Evolutionary conservation across 768 basidiomycete species (phyloP), one percentile per base, ranked within the genome.

Genomic region (Termitomyces sp.): DNA sequence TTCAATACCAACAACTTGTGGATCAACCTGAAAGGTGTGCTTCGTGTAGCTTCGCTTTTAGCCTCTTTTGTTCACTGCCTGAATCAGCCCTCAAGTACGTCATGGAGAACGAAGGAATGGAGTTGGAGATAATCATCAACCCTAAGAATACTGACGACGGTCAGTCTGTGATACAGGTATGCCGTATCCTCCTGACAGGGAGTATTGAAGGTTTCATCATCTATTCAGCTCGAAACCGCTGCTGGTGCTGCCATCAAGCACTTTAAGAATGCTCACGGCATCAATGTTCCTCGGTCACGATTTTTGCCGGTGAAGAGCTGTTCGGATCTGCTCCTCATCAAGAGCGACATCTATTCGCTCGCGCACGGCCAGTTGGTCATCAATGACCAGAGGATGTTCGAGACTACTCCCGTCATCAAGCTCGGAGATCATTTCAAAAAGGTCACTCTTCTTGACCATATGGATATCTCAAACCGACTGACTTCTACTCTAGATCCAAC

Each of bases 371-470:
- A 88, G 64, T 82, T 96, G 58, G 81, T 92, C 61, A 89, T 97
- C 79, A 92, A 89, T 68, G 83, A 84, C 59, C 77, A 82, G 38
- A 76, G 92, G 63, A 89, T 92, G 86, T 94, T 95, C 67, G 84
- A 82, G 66, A 89, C 84, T 19, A 87, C 92, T 27, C 96, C 95
- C n/a, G 93, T 96, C 48, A 91, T 98, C 81, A 97, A 97, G 78
- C 83, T 97, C 48, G 94, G 95, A 44, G 92, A 95, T 71, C 90
- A 91, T 70, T 97, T 98, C 85, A 97, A 95, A 82, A 95, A 92
- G 84, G 90, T 91, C 56, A 16, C 29, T 44, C 16, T 35, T 43
- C 27, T 23, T 41, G n/a, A 27, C 11, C 10, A 38, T 58, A 41
- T 40, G 25, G 17, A 41, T 48, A 11, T 38, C 43, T 35, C 9